Conservation (phyloP, 192 early-diverging fungal genomes). For the Backusella parvicylindrica region DNA sequence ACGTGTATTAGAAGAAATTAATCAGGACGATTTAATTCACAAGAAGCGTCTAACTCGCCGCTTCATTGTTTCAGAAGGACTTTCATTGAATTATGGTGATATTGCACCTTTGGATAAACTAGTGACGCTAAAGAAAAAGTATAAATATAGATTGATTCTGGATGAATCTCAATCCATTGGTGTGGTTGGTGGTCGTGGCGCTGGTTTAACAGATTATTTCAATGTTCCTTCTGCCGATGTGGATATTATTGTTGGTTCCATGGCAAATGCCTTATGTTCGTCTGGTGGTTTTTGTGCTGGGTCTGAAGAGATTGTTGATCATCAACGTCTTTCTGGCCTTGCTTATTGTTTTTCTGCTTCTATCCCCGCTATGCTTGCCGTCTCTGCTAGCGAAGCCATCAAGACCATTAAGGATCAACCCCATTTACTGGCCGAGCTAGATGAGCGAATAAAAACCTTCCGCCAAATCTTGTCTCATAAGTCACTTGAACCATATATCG, state of each 20-base stretch:
- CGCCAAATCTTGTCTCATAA: constrained; percentile 34
- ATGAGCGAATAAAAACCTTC: constrained; percentile 63
- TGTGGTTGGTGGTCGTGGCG: constrained; percentile 82
- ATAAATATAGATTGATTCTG: constrained; percentile 95
- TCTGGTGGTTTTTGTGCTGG: constrained; percentile 95
- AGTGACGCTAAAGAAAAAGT: constrained; percentile 77
- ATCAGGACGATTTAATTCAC: constrained; percentile 56
- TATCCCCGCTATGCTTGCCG: constrained; percentile 91
- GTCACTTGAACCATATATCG: constrained; percentile 23
- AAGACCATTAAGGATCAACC: constrained; percentile 53
- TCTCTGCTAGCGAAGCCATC: constrained; percentile 82
- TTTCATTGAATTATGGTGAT: constrained; percentile 86
- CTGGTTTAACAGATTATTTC: constrained; percentile 85
- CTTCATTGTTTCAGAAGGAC: constrained; percentile 92
- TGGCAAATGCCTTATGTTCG: constrained; percentile 75
- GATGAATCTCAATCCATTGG: constrained; percentile 94
- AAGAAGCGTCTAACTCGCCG: constrained; percentile 83
- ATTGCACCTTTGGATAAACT: constrained; percentile 79
- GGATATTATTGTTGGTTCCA: constrained; percentile 86
- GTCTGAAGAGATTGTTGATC: constrained; percentile 81
- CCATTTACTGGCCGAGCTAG: constrained; percentile 46
- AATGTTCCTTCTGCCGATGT: constrained; percentile 52
- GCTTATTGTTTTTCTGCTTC: constrained; percentile 95
- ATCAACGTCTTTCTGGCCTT: constrained; percentile 86
- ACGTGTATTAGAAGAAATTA: constrained; percentile 73